Conservation (phyloP, 2,329 filamentous ascomycete genomes). For the Colletotrichum orbiculare region DNA sequence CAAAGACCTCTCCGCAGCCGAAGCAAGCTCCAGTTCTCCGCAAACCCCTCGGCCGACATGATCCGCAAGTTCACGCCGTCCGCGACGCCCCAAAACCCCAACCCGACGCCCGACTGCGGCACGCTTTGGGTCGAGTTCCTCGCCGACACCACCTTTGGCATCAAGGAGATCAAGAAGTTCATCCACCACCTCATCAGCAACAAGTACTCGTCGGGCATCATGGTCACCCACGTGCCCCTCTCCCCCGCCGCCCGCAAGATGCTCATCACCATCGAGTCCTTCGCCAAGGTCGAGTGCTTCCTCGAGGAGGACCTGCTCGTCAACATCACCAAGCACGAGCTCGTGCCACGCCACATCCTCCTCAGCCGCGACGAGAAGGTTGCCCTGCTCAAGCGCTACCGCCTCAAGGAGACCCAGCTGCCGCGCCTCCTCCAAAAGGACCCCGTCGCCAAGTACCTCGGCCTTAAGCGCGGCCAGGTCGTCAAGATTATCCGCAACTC, state of each 20-base stretch:
- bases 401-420: conserved; percentile 96
- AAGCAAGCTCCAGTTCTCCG: conserved; percentile 86
- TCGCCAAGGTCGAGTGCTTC: conserved; percentile 91
- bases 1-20: conserved; percentile 66
- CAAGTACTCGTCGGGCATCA: conserved; percentile 89
- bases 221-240: conserved; percentile 85
- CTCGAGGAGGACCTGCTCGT: conserved; percentile 95
- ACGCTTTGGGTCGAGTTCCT: conserved; percentile 96
- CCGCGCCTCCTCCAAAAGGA: conserved; percentile 92
- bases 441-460: conserved; percentile 91
- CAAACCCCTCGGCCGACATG: conserved; percentile 86
- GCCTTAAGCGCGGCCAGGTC: conserved; percentile 89
- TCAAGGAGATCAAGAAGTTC: conserved; percentile 92
- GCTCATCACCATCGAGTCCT: conserved; percentile 79
- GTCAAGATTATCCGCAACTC: conserved; percentile 98
- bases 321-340: conserved; percentile 97
- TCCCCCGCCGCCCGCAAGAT: conserved; percentile 90
- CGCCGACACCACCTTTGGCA: conserved; percentile 81
- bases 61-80: conserved; percentile 83
- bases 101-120: conserved; percentile 80
- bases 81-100: conserved; percentile 74
- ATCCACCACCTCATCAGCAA: conserved; percentile 83
- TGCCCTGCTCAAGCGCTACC: conserved; percentile 86
- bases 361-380: conserved; percentile 91
- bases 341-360: conserved; percentile 93